Evolutionary conservation across 2,329 filamentous ascomycete species (phyloP).

Genomic region (Chalara sp.): DNA sequence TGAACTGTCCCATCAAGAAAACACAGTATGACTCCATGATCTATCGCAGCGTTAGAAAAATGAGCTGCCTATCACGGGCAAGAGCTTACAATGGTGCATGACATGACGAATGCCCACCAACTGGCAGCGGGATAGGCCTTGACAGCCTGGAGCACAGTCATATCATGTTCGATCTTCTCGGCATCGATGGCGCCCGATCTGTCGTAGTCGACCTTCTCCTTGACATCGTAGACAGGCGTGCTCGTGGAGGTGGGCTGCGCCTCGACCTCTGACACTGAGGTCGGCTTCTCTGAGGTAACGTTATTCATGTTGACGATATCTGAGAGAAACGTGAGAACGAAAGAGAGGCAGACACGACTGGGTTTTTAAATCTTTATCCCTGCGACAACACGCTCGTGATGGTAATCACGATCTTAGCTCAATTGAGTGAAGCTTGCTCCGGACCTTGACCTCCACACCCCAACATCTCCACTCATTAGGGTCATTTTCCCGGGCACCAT

Average conservation of each 20-base stretch:
- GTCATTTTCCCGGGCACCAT: slow-evolving; percentile 11
- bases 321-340: slow-evolving; percentile 22
- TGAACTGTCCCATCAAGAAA: slow-evolving; percentile 54
- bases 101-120: slow-evolving; percentile 50
- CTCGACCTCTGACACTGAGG: slow-evolving; percentile 12
- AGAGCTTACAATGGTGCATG: slow-evolving; percentile 42
- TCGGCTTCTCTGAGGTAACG: slow-evolving; percentile 12
- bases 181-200: slow-evolving; percentile 34
- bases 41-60: slow-evolving; percentile 28
- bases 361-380: slow-evolving; percentile 22
- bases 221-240: slow-evolving; percentile 27
- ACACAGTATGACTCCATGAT: slow-evolving; percentile 59
- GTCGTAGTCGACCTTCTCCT: slow-evolving; percentile 17
- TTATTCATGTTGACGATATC: slow-evolving; percentile 14
- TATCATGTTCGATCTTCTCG: slow-evolving; percentile 45
- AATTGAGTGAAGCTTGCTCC: slow-evolving; percentile 15
- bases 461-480: slow-evolving; percentile 1
- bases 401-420: slow-evolving; percentile 4
- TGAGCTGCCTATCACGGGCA: slow-evolving; percentile 1
- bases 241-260: slow-evolving; percentile 18
- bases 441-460: slow-evolving; percentile 11
- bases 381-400: background rate
- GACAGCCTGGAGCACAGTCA: slow-evolving; percentile 42
- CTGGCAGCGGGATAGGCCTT: slow-evolving; percentile 45
- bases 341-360: slow-evolving; percentile 22